Base-by-base conservation (phyloP, 257 asterid species). In the Mitragyna speciosa region DNA sequence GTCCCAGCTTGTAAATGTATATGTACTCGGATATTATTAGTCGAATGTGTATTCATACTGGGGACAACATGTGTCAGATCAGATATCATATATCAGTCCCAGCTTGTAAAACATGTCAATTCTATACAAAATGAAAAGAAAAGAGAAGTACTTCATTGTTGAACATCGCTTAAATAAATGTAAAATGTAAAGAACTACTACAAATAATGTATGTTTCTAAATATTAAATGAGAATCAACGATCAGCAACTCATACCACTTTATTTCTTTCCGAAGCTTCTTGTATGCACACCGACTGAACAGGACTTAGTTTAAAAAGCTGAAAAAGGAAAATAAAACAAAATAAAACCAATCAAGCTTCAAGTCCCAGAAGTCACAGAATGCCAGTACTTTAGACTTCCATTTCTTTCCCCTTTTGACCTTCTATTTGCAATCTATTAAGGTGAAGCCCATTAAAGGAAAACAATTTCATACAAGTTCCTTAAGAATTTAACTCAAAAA, bases 291-390 rank as follows among this genome's bases (percentile, higher is more conserved):
- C 78, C 36, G 92, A 94, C 69, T 90, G 95, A 77, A 70, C 85
- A 1, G 92, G 89, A n/a, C 96, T 89, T 56, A 96, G 84, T 94
- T 88, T 91, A 85, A 88, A 90, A 83, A 96, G 93, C 99, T 96
- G 97, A 76, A 83, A 81, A 39, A 69, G 45, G 1, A 75, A 83
- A 49, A 19, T 76, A 69, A 78, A 65, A 39, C 9, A 79, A 78
- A 49, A 52, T 65, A 67, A 69, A 56, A 19, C 33, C 73, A 61
- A 22, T 28, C 2, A 47, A 16, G 66, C n/a, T 59, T 69, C 63
- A 64, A 48, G 8, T 47, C 71, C 65, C 75, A 71, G 70, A 8
- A 43, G 15, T 72, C 70, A 15, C 31, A 30, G 31, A 4, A 12
- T 66, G 43, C 24, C 33, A 5, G 10, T 0, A 5, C 1, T 66